phyloP scores from a whole-genome alignment of 768 basidiomycete species.

The Gyrodon lividus region DNA sequence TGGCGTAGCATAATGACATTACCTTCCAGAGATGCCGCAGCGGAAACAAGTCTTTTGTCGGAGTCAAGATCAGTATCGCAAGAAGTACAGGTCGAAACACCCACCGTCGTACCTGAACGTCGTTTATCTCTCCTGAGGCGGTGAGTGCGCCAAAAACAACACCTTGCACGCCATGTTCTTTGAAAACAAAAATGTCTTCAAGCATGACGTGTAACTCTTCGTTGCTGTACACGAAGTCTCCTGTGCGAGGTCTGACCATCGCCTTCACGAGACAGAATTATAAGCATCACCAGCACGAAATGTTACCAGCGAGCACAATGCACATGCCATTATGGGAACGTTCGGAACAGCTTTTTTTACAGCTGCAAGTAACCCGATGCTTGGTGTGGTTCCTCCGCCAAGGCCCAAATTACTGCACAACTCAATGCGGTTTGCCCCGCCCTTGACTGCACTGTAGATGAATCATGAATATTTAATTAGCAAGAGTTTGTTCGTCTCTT shows the following conservation, averaged over 20 bases:
- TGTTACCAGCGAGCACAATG: too few relatives aligned
- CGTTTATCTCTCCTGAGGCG: constrained; percentile 56
- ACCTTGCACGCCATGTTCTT: constrained; percentile 54
- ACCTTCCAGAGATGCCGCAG: constrained; percentile 66
- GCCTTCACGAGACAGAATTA: constrained; percentile 41
- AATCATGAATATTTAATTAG: constrained; percentile 6
- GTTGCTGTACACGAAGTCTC: constrained; percentile 74
- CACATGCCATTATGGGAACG: constrained; percentile 67
- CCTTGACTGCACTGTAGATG: constrained; percentile 57
- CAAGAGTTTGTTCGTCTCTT: neutral
- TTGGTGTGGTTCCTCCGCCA: constrained; percentile 84
- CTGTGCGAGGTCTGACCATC: constrained; percentile 78
- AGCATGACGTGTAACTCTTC: constrained; percentile 71
- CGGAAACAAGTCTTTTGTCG: constrained; percentile 48
- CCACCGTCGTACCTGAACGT: constrained; percentile 51
- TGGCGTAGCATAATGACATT: neutral
- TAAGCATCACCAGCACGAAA: neutral
- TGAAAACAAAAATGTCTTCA: constrained; percentile 67
- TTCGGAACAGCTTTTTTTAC: constrained; percentile 50
- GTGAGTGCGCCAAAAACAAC: constrained; percentile 68
- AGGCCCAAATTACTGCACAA: constrained; percentile 65
- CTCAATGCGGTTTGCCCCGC: constrained; percentile 76
- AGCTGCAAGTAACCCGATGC: constrained; percentile 64
- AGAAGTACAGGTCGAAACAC: neutral
- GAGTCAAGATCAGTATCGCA: constrained; percentile 1